Evolutionary conservation across 495 filamentous ascomycete species (phyloP), one percentile per base, ranked within the genome.

Genomic region (Hamigera avellanea): DNA sequence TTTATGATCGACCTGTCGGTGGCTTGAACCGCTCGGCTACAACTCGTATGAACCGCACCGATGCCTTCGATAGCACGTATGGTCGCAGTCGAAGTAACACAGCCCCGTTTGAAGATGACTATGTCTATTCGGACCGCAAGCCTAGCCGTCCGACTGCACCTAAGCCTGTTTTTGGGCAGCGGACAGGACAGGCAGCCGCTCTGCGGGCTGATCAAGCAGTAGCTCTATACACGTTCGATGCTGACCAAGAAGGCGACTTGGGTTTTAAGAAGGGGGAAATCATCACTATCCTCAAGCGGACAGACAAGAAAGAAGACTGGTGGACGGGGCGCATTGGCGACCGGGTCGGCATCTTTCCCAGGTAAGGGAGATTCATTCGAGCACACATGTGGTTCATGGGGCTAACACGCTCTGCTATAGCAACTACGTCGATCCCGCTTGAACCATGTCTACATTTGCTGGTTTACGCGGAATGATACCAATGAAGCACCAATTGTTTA

Each of bases 191-290:
- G 10, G 53, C 44, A 23, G 73, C 75, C 0, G 55, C 69, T 26
- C 44, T 88, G 49, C 81, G 80, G 36, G 73, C 77, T 43, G 83
- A 94, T 46, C 84, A 98, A 59, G 93, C 84, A 0, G 62, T 93
- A 31, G 91, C 91, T 1, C 64, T 95, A 37, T 96, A 81, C 48
- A 88, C 83, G 2, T 98, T 96, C 55, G 88, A 95, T 43, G 78
- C 86, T 2, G 88, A 95, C 50, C 88, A 98, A 50, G 76, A 82
- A 0, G 91, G 91, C 15, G 91, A 98, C 54, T 58, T 98, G 40
- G 82, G 78, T 0, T 96, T 96, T 68, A 93, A 93, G 68, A 96
- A 98, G 67, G 91, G 91, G 14, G 91, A 98, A 23, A 62, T 96
- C 33, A 95, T 98, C 44, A 95, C 88, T n/a, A 91, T 98, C 38